phyloP scores from a whole-genome alignment of 2,329 filamentous ascomycete genomes.

The Lachnellula suecica region DNA sequence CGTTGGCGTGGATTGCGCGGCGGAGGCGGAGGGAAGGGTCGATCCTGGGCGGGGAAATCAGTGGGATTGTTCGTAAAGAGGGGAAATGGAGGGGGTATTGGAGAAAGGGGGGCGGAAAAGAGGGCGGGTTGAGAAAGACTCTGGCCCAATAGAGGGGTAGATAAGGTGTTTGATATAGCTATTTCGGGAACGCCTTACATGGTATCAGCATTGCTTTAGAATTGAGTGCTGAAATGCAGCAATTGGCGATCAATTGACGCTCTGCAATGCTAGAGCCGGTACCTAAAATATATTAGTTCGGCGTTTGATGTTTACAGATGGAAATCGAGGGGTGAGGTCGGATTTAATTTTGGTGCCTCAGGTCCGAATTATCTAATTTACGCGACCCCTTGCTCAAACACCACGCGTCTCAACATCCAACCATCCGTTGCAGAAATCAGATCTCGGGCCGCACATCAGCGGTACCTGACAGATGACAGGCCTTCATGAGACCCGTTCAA shows the following conservation, averaged over 20 bases:
- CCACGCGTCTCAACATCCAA: slow-evolving; percentile 6
- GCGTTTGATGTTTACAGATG: background rate
- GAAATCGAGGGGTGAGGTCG: background rate
- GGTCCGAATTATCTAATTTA: background rate
- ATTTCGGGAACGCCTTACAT: background rate
- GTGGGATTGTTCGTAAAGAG: background rate
- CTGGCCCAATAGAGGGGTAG: background rate
- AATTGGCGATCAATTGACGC: background rate
- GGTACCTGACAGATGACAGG: background rate
- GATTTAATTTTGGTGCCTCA: background rate
- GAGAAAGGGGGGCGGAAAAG: background rate
- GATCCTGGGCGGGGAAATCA: slow-evolving; percentile 57
- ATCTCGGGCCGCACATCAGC: background rate
- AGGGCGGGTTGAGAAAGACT: background rate
- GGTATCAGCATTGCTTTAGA: slow-evolving; percentile 8
- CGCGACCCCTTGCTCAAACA: slow-evolving; percentile 2
- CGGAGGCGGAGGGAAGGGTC: slow-evolving; percentile 75
- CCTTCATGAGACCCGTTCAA: background rate
- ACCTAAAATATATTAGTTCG: too few relatives aligned
- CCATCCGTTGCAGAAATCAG: slow-evolving; percentile 3
- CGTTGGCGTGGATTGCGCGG: slow-evolving; percentile 77
- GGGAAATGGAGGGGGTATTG: background rate
- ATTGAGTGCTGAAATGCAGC: background rate
- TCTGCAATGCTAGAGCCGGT: background rate
- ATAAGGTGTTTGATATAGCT: background rate